Base-by-base conservation (phyloP, 2,329 filamentous ascomycete species). In the Cladosporium sp. region DNA sequence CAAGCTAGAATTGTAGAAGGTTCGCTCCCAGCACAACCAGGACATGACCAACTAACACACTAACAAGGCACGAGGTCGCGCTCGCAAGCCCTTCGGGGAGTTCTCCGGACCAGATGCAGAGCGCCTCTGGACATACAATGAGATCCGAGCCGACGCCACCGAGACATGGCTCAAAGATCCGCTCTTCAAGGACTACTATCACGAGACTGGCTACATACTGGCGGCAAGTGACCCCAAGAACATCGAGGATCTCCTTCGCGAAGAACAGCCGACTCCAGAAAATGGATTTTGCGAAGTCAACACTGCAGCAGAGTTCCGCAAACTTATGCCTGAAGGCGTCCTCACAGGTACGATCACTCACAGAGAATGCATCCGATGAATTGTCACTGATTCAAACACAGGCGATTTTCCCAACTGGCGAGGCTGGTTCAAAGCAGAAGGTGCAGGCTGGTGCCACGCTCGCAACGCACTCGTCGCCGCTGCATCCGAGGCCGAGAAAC, bases 391-490 rank as follows among this genome's bases (percentile, higher is more conserved):
- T n/a, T n/a, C n/a, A n/a, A n/a, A n/a, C n/a, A n/a, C n/a, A 1
- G 80, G 80, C 2, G 68, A 76, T 0, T 80, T 83, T 47, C 72
- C 76, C 0, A 73, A 73, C 5, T 83, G 81, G 81, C 76, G 76
- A 63, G 81, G 81, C 11, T 81, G 77, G 64, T 75, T 74, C 58
- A 78, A 78, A 60, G 63, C 68, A 17, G 63, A 67, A 25, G 73
- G 76, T 7, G 79, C 80, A 3, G 82, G 82, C 7, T 84, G 81
- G 81, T 78, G 83, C 1, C 78, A 80, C 62, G 81, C 82, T 3
- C 71, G 75, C 12, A 79, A 79, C 37, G 79, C 80, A 0, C 68
- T 84, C 59, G 60, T 74, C 40, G 75, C 78, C 34, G 75, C 78
- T 3, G 75, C 75, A 22, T 65, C 66, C 1, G 80, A 82, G 63